A percentile compares a stretch with the other conserved stretches of the same genome.
phyloP scores from a whole-genome alignment of 139 green algal species.

The Chlorella vulgaris region DNA sequence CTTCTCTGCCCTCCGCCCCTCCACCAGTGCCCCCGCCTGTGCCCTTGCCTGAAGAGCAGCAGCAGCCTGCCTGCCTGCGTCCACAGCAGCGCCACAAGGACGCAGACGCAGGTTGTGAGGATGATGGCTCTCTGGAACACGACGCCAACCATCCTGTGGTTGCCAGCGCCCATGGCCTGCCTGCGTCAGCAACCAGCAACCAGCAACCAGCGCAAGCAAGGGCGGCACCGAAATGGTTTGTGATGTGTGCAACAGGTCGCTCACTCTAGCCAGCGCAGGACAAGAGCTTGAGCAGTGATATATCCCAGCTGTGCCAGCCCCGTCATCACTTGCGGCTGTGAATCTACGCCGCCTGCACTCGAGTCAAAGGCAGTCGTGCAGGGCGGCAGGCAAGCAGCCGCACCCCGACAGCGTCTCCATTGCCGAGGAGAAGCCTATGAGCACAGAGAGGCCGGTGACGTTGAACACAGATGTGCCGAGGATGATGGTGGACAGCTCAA shows the following conservation, averaged over 20 bases:
- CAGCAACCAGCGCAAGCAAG: too few relatives aligned
- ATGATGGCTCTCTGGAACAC: slow-evolving; percentile 70
- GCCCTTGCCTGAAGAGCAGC: slow-evolving; percentile 40
- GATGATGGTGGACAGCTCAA: slow-evolving; percentile 43
- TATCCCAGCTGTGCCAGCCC: too few relatives aligned
- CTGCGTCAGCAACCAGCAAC: slow-evolving; percentile 44
- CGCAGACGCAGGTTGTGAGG: slow-evolving; percentile 50
- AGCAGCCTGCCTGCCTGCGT: slow-evolving; percentile 43
- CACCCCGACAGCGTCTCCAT: slow-evolving; percentile 64
- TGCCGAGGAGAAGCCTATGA: slow-evolving; percentile 54
- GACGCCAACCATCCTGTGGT: slow-evolving; percentile 62
- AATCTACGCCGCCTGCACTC: too few relatives aligned
- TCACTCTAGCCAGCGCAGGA: too few relatives aligned
- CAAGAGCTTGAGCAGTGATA: too few relatives aligned
- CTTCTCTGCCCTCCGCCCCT: not conserved
- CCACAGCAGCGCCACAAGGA: slow-evolving; percentile 64
- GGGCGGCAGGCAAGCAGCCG: not conserved
- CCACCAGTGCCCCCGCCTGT: too few relatives aligned
- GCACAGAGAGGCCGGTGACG: slow-evolving; percentile 61
- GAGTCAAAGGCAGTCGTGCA: slow-evolving; percentile 12
- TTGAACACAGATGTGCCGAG: slow-evolving; percentile 75
- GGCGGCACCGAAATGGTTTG: too few relatives aligned
- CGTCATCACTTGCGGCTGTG: too few relatives aligned
- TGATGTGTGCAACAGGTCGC: too few relatives aligned
- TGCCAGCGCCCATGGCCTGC: slow-evolving; percentile 68